Conservation (phyloP, 495 filamentous ascomycete species). For the Collariella sp. region DNA sequence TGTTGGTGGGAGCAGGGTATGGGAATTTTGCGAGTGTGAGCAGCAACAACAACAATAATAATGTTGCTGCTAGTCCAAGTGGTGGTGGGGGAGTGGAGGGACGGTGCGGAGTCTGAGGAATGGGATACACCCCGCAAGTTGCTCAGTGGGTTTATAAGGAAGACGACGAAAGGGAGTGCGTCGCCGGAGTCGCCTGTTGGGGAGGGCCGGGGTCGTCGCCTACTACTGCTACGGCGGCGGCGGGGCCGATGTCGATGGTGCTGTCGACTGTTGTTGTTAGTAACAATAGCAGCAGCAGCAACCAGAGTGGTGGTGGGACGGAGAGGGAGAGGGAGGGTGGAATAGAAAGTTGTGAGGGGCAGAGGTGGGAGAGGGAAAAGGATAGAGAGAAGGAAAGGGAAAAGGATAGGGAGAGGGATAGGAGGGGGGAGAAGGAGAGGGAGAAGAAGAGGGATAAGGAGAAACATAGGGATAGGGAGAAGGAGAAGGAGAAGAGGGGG, state of each 20-base stretch:
- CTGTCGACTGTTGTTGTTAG: background rate
- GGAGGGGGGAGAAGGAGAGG: constrained; percentile 22
- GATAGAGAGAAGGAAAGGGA: constrained; percentile 19
- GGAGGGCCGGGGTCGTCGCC: too few relatives aligned
- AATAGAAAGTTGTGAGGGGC: constrained; percentile 6
- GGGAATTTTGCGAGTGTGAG: too few relatives aligned
- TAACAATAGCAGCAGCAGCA: too few relatives aligned
- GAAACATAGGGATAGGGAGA: constrained; percentile 21
- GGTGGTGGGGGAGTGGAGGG: constrained; percentile 17
- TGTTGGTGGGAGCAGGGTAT: too few relatives aligned
- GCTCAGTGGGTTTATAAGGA: constrained; percentile 40
- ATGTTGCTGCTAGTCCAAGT: background rate
- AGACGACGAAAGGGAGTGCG: constrained; percentile 30
- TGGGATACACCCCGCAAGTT: constrained; percentile 38
- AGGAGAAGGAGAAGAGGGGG: constrained; percentile 21
- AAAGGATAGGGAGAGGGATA: constrained; percentile 22
- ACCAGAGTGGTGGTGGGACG: constrained; percentile 8
- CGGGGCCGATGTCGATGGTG: background rate
- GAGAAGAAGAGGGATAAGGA: constrained; percentile 8
- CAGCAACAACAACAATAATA: background rate
- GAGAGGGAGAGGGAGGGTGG: constrained; percentile 21
- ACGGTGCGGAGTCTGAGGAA: constrained; percentile 33
- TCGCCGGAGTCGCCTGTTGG: constrained; percentile 18
- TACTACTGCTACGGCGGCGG: constrained; percentile 8
- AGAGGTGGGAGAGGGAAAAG: constrained; percentile 23